A percentile compares a stretch with the other conserved stretches of the same genome.
These are phyloP conservation scores for Multifurca ochricompacta DNA, from an alignment of 768 basidiomycete genomes.

Conservation along the genomic window DNA sequence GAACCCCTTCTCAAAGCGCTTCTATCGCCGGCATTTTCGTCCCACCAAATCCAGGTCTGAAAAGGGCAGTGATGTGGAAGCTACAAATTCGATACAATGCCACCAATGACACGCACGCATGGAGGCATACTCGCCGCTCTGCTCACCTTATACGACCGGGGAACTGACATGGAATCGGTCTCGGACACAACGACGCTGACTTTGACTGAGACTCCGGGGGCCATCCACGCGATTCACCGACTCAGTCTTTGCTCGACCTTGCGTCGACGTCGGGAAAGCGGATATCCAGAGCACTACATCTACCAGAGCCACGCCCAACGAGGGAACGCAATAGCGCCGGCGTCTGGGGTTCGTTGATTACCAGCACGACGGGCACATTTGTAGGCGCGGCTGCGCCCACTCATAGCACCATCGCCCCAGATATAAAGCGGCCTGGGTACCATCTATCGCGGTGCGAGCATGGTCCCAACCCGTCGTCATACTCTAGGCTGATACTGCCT, in stretches of 20 bases:
- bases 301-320: constrained; percentile 23
- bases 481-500: neutral
- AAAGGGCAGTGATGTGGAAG: constrained; percentile 8
- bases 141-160: constrained; percentile 51
- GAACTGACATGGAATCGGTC: constrained; percentile 17
- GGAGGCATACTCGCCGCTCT: constrained; percentile 60
- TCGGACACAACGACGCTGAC: constrained; percentile 18
- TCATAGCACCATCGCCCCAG: constrained; percentile 44
- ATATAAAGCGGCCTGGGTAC: constrained; percentile 56
- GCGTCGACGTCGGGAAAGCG: constrained; percentile 9
- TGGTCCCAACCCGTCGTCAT: neutral
- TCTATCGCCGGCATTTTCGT: constrained; percentile 1
- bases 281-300: constrained; percentile 10
- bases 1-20: constrained; percentile 14
- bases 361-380: constrained; percentile 53
- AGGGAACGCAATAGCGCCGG: constrained; percentile 47
- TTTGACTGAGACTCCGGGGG: constrained; percentile 23
- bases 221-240: neutral
- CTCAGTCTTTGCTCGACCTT: constrained; percentile 12
- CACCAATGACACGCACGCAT: constrained; percentile 22
- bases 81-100: constrained; percentile 7
- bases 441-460: constrained; percentile 49
- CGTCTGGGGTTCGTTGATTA: constrained; percentile 64
- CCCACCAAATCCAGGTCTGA: neutral
- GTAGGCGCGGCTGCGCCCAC: constrained; percentile 52